Evolutionary conservation across 345 rosid genomes (phyloP).

Genomic region (Salix viminalis): DNA sequence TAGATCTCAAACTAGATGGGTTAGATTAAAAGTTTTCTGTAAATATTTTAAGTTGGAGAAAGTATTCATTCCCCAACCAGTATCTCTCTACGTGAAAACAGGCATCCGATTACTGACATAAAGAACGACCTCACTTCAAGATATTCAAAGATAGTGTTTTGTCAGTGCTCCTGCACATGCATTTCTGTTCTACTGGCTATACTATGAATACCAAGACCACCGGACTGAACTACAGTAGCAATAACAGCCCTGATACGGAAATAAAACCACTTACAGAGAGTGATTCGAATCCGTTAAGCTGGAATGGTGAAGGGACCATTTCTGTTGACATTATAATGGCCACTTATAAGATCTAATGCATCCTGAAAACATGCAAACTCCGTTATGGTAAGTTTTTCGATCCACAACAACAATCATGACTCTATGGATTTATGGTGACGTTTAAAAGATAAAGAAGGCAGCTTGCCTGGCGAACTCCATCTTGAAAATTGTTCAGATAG

Average conservation of each 20-base stretch:
- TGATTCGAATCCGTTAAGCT: conserved; percentile 63
- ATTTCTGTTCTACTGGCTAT: not conserved
- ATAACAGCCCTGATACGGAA: not conserved
- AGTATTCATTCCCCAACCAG: not conserved
- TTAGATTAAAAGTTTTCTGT: not conserved
- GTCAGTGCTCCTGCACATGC: not conserved
- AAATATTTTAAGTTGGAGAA: too few species aligned
- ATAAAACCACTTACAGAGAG: conserved; percentile 48
- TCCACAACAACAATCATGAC: not conserved
- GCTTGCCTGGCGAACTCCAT: conserved; percentile 94
- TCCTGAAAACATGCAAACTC: conserved; percentile 48
- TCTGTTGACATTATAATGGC: conserved; percentile 63
- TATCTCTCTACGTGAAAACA: not conserved
- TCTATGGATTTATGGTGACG: not conserved
- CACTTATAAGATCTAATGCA: conserved; percentile 90
- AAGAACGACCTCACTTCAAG: not conserved
- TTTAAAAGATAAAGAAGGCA: not conserved
- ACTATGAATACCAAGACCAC: not conserved
- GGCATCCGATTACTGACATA: not conserved
- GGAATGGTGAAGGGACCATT: conserved; percentile 69
- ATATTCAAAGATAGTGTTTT: not conserved
- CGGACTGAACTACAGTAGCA: not conserved
- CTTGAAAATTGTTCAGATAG: conserved; percentile 88
- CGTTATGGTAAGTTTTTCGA: not conserved
- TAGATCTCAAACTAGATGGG: not conserved